phyloP scores from a whole-genome alignment of 1,139 yeast genomes.

The Ogataea hybrid region DNA sequence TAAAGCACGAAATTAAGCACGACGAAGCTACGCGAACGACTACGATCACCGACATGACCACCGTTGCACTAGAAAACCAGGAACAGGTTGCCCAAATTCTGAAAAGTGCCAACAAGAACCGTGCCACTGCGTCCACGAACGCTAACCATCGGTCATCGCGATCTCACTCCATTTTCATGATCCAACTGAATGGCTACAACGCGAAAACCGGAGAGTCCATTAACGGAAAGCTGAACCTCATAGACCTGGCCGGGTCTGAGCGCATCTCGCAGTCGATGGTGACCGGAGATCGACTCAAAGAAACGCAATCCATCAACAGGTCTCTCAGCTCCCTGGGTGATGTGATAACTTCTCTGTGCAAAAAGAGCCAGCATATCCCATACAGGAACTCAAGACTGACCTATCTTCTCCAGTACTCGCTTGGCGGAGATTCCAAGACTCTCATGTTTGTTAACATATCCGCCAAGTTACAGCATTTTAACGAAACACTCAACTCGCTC shows the following conservation, averaged over 20 bases:
- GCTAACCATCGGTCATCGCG: constrained; percentile 77
- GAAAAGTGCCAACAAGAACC: constrained; percentile 52
- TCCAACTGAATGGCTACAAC: constrained; percentile 59
- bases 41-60: constrained; percentile 56
- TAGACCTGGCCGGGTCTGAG: constrained; percentile 92
- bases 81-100: constrained; percentile 53
- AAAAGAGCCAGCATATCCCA: constrained; percentile 43
- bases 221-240: constrained; percentile 71
- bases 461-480: constrained; percentile 58
- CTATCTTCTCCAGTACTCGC: constrained; percentile 76
- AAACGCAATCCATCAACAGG: constrained; percentile 87
- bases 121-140: constrained; percentile 81
- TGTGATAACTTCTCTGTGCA: constrained; percentile 70
- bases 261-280: constrained; percentile 75
- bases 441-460: constrained; percentile 92
- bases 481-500: constrained; percentile 79
- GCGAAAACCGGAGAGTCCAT: constrained; percentile 45
- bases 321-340: constrained; percentile 89
- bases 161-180: constrained; percentile 69
- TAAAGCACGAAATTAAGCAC: constrained; percentile 72
- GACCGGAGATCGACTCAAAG: constrained; percentile 76
- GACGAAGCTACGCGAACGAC: constrained; percentile 55
- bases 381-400: constrained; percentile 66
- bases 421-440: constrained; percentile 85
- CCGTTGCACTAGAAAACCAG: constrained; percentile 42